Percentiles rank a stretch among this genome's conserved stretches.
Evolutionary conservation across 352 stramenopile species (phyloP).

Genomic region (Phytophthora agathidicida): DNA sequence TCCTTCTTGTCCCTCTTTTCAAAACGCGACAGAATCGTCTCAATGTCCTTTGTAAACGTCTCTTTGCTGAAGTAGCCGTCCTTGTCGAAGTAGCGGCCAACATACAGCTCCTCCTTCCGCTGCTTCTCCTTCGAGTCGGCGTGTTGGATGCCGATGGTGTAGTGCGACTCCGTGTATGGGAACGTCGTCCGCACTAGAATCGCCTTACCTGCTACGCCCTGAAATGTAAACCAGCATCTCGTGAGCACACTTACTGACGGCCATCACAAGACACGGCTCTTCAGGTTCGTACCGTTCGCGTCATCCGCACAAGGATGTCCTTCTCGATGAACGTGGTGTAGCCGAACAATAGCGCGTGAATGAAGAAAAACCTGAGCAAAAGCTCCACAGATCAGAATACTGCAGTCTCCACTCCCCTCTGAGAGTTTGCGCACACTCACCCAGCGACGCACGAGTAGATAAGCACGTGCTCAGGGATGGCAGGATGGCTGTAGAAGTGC

Average conservation of each 20-base stretch:
- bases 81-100: conserved; percentile 87
- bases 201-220: conserved; percentile 41
- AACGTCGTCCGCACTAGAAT: conserved; percentile 76
- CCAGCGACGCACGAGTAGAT: conserved; percentile 72
- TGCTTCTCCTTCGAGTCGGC: conserved; percentile 43
- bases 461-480: conserved; percentile 67
- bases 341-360: conserved; percentile 73
- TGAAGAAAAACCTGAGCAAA: conserved; percentile 76
- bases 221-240: not conserved
- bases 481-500: conserved; percentile 72
- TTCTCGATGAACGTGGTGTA: conserved; percentile 81
- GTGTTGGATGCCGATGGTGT: conserved; percentile 64
- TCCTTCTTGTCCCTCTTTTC: conserved; percentile 81
- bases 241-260: not conserved
- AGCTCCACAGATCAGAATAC: not conserved
- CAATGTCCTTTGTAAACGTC: conserved; percentile 73
- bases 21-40: conserved; percentile 62
- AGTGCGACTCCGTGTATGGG: conserved; percentile 77
- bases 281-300: conserved; percentile 51
- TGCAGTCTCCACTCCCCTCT: too few species aligned
- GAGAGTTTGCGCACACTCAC: conserved; percentile 41
- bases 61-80: conserved; percentile 88
- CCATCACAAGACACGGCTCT: not conserved
- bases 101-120: conserved; percentile 73
- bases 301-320: conserved; percentile 77